Evolutionary conservation across 1,284 basidiomycete species (phyloP).

Genomic region (Fomitopsis betulina): DNA sequence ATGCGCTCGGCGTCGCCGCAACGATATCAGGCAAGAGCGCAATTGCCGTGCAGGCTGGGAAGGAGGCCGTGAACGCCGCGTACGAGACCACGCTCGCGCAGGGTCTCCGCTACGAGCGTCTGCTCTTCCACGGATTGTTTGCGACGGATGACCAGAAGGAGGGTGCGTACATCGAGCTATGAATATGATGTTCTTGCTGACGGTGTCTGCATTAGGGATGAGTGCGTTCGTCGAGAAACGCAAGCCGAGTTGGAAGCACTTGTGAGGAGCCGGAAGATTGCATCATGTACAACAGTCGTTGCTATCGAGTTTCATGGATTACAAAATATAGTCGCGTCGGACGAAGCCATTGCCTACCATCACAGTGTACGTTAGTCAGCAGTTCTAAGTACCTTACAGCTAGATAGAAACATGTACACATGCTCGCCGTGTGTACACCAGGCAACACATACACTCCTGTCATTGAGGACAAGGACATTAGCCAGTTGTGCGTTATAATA

Average conservation of each 20-base stretch:
- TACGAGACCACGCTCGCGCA: constrained; percentile 81
- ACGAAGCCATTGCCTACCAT: no score
- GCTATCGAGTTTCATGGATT: no score
- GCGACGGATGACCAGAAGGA: constrained; percentile 98
- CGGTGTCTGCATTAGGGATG: constrained; percentile 62
- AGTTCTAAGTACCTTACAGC: no score
- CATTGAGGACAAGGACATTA: no score
- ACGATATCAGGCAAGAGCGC: constrained; percentile 83
- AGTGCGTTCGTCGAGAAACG: constrained; percentile 97
- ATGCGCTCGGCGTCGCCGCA: constrained; percentile 82
- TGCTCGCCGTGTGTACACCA: no score
- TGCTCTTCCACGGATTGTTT: constrained; percentile 91
- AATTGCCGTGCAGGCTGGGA: constrained; percentile 86
- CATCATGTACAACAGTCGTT: no score
- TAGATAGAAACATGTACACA: no score
- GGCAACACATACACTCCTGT: no score
- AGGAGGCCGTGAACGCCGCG: constrained; percentile 94
- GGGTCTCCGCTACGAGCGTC: constrained; percentile 84
- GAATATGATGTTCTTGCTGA: constrained; percentile 1
- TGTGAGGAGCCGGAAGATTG: constrained; percentile 24
- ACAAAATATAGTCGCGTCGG: no score
- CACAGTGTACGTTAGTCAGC: no score
- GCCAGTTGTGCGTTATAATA: no score
- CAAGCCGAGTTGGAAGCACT: constrained; percentile 77
- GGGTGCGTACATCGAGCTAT: constrained; percentile 43